phyloP scores from a whole-genome alignment of 495 filamentous ascomycete genomes.

The Penicillium steckii region DNA sequence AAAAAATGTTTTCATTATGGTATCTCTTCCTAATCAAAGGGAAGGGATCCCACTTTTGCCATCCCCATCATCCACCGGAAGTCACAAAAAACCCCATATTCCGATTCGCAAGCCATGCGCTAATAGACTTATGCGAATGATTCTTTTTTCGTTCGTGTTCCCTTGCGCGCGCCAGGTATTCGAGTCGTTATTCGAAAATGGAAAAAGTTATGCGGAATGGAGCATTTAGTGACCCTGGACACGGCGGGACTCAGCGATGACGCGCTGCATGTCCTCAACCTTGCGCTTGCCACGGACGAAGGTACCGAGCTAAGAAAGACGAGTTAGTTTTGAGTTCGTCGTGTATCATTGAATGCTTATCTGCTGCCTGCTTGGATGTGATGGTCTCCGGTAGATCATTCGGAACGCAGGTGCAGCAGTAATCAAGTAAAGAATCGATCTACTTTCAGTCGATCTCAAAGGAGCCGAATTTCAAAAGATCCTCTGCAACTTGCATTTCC shows the following conservation, averaged over 20 bases:
- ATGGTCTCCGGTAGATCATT: not conserved
- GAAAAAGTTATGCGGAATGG: conserved; percentile 34
- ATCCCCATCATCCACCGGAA: conserved; percentile 30
- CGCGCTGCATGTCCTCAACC: conserved; percentile 95
- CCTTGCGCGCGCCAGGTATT: conserved; percentile 27
- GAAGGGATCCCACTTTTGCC: conserved; percentile 34
- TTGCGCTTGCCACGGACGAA: conserved; percentile 97
- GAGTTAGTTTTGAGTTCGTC: conserved; percentile 18
- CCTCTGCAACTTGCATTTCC: not conserved
- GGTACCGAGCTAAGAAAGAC: conserved; percentile 72
- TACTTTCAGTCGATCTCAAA: not conserved
- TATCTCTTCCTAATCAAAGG: conserved; percentile 25
- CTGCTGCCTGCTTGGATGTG: not conserved
- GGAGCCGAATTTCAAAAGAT: not conserved
- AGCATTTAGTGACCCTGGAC: conserved; percentile 66
- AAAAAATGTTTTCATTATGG: conserved; percentile 35
- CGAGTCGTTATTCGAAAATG: conserved; percentile 33
- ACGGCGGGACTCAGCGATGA: conserved; percentile 94
- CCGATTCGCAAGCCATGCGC: conserved; percentile 28
- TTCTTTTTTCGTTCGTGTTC: conserved; percentile 22
- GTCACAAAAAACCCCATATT: conserved; percentile 29
- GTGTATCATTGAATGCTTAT: not conserved
- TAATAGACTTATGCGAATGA: conserved; percentile 13
- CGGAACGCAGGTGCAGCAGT: not conserved
- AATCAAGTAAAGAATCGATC: not conserved